Evolutionary conservation across 352 stramenopile species (phyloP), one percentile per base, ranked within the genome.

Genomic region (Globisporangium apiculatum): DNA sequence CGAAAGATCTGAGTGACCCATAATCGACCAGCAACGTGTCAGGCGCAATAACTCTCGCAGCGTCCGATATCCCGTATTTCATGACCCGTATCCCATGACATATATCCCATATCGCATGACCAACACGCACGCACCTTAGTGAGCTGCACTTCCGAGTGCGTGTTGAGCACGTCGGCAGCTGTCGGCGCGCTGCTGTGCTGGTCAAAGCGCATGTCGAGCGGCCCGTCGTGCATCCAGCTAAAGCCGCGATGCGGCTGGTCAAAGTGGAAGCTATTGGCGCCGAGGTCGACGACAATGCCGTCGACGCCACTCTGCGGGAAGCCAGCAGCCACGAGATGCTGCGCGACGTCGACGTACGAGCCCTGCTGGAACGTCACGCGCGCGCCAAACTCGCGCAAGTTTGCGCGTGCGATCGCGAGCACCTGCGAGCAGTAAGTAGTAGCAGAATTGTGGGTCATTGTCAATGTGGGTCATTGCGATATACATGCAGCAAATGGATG

Each of bases 181-280:
- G 80, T 90, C 10, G 52, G 41, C 1, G 62, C 45, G 0, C 40
- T 40, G 12, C 62, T 63, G 46, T 52, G 51, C 61, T 87, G 81
- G 55, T 93, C 71, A 63, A 87, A 93, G 38, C 83, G 72, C 83
- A 93, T 93, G 67, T 93, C 80, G 36, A 93, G 57, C 42, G 83
- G 83, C 0, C 83, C 83, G 61, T 93, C 79, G 53, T 78, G 75
- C 55, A 83, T 64, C 48, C 78, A 80, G 67, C 81, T 91, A 61
- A 93, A 91, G 15, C 83, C 83, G 36, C 83, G 75, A 38, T 71
- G 67, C 9, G 73, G 64, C 49, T 77, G 68, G 56, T 93, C 83
- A 53, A 91, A 87, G 68, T 93, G 83, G 55, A 86, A 89, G 62
- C 83, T 93, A 58, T 93, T 93, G 37, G 79, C 83, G 9, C 83